phyloP scores from a whole-genome alignment of 2,329 filamentous ascomycete species.

The Cercospora nicotianae region DNA sequence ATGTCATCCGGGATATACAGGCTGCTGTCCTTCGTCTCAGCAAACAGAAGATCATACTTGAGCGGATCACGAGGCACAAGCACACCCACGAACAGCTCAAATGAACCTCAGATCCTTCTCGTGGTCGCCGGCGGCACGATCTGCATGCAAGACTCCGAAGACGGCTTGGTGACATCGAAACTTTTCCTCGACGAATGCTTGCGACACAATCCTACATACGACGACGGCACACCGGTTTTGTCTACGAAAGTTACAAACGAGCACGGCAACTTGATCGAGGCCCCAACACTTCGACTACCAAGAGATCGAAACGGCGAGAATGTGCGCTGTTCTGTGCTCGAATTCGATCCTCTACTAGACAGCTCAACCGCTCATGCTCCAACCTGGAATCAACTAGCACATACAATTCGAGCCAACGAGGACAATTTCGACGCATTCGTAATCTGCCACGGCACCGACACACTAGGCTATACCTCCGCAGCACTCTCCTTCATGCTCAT shows the following conservation, averaged over 20 bases:
- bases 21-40: conserved; percentile 29
- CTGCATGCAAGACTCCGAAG: conserved; percentile 80
- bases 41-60: conserved; percentile 21
- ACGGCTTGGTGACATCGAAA: conserved; percentile 71
- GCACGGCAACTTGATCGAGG: conserved; percentile 27
- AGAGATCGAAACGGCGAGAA: conserved; percentile 76
- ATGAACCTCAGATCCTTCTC: conserved; percentile 62
- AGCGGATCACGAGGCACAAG: conserved; percentile 6
- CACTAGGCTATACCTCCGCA: conserved; percentile 80
- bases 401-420: conserved; percentile 80
- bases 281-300: conserved; percentile 75
- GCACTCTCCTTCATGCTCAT: conserved; percentile 91
- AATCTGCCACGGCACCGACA: conserved; percentile 87
- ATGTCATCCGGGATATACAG: conserved; percentile 29
- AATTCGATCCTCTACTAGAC: conserved; percentile 82
- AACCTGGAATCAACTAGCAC: conserved; percentile 83
- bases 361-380: conserved; percentile 84
- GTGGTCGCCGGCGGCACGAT: conserved; percentile 89
- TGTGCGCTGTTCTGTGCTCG: conserved; percentile 78
- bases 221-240: conserved; percentile 63
- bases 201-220: conserved; percentile 79
- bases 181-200: conserved; percentile 82
- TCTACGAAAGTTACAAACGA: conserved; percentile 29
- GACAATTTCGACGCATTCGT: conserved; percentile 88
- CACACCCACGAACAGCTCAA: conserved; percentile 8